Evolutionary conservation across 371 early-diverging fungal species (phyloP), one percentile per base, ranked within the genome.

Genomic region (Lichtheimia ornata): DNA sequence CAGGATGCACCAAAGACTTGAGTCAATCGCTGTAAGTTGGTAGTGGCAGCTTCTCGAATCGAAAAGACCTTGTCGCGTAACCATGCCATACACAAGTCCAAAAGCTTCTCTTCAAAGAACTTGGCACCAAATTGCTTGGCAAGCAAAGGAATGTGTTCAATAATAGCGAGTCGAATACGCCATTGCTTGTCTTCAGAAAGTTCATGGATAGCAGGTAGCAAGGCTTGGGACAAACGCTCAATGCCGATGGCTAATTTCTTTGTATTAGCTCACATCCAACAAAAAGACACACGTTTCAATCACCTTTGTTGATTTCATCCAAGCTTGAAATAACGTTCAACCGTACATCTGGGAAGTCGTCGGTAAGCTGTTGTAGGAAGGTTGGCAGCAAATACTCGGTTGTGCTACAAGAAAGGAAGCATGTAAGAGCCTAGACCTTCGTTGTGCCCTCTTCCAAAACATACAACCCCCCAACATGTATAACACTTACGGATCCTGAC

Each of bases 121-220:
- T 86, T 89, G 17, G 92, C 88, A 28, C 99, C 99, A 68, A 99
- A 85, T 74, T 99, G 97, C 49, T 87, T 90, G 18, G 97, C 96
- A 64, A 99, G 85, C 49, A 97, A 79, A 13, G 99, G 99, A 63
- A 97, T 96, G 70, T 97, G 94, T 68, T 97, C 97, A 73, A 99
- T 97, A 66, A 99, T 97, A 2, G 97, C 98, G 68, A 96, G 77
- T 25, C 99, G 93, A 52, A 98, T 97, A 49, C 99, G 91, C 99
- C 99, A 99, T 70, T 97, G 97, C 82, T 97, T 97, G 76, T 99
- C 99, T 81, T 98, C 97, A 13, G 98, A 96, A 25, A 99, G 82
- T 74, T 97, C 97, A 24, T 98, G 92, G 69, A 99, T 97, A 11
- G 99, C 99, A 9, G 98, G 98, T 56, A 99, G 81, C 50, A 99